Conservation (phyloP, 176 grass and related monocot genomes). For the Puya raimondii region DNA sequence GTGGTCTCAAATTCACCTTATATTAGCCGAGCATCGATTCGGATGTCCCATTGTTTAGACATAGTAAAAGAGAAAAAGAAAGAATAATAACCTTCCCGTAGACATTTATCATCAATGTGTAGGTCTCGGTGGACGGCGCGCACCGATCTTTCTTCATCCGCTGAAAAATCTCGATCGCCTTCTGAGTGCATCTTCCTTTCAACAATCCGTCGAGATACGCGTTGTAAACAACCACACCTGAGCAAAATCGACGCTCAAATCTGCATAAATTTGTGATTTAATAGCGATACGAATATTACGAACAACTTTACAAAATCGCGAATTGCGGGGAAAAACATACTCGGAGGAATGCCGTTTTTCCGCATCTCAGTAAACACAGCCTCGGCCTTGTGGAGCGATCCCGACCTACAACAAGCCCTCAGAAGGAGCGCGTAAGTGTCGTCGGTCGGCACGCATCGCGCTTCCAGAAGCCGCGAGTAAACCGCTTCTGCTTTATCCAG, state of each 20-base stretch:
- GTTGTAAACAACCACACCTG: slow-evolving; percentile 67
- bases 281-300: neutral
- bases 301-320: neutral
- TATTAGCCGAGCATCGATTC: too few species aligned
- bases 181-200: slow-evolving; percentile 60
- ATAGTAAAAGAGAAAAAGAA: neutral
- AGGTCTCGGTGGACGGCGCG: slow-evolving; percentile 67
- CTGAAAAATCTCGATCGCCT: slow-evolving; percentile 70
- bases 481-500: slow-evolving; percentile 54
- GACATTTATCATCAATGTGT: slow-evolving; percentile 87
- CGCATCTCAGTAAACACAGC: slow-evolving; percentile 83
- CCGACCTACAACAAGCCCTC: slow-evolving; percentile 51
- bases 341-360: slow-evolving; percentile 49
- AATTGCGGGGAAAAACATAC: slow-evolving; percentile 21
- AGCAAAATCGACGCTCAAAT: slow-evolving; percentile 16
- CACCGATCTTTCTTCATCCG: slow-evolving; percentile 77
- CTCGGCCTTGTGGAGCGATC: slow-evolving; percentile 55
- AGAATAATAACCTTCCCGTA: slow-evolving; percentile 57
- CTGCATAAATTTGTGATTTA: slow-evolving; percentile 12
- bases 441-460: slow-evolving; percentile 74
- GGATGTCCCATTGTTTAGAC: too few species aligned
- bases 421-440: slow-evolving; percentile 81
- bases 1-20: too few species aligned
- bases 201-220: slow-evolving; percentile 59
- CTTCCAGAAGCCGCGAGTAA: slow-evolving; percentile 60